A percentile compares a stretch with the other conserved stretches of the same genome.
phyloP scores from a whole-genome alignment of 2,329 filamentous ascomycete genomes.

The Lojkania enalia region DNA sequence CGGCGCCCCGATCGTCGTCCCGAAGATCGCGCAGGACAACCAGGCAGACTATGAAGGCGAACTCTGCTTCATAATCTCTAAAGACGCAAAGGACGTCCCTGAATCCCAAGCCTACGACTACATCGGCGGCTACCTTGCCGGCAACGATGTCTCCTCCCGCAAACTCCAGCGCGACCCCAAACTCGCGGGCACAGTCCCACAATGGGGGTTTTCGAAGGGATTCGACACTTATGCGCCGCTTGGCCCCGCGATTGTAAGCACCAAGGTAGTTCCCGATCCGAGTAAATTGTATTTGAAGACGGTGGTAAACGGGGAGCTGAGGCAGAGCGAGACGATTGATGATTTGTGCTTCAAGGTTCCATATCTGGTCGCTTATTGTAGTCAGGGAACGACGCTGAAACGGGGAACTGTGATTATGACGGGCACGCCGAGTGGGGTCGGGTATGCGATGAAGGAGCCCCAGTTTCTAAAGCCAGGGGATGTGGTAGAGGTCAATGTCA shows the following conservation, averaged over 20 bases:
- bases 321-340: constrained; percentile 54
- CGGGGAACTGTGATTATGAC: constrained; percentile 56
- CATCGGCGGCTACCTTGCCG: constrained; percentile 58
- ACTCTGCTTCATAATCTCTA: constrained; percentile 56
- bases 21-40: constrained; percentile 54
- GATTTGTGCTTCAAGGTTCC: constrained; percentile 54
- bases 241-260: constrained; percentile 54
- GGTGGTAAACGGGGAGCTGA: constrained; percentile 52
- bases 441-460: constrained; percentile 47
- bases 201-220: constrained; percentile 61
- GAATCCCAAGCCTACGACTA: constrained; percentile 52
- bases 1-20: constrained; percentile 51
- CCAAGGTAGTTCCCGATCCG: constrained; percentile 50
- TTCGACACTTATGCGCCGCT: constrained; percentile 61
- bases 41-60: constrained; percentile 57
- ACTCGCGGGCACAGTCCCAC: constrained; percentile 56
- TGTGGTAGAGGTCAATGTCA: constrained; percentile 38
- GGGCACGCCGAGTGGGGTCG: constrained; percentile 48
- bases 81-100: constrained; percentile 55
- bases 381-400: constrained; percentile 51
- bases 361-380: constrained; percentile 52
- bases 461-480: constrained; percentile 42
- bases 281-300: constrained; percentile 50
- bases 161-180: constrained; percentile 57
- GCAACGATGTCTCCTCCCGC: constrained; percentile 60